These are phyloP conservation scores for Diaporthe sp. DNA, from an alignment of 2,329 filamentous ascomycete species.

Conservation along the genomic window DNA sequence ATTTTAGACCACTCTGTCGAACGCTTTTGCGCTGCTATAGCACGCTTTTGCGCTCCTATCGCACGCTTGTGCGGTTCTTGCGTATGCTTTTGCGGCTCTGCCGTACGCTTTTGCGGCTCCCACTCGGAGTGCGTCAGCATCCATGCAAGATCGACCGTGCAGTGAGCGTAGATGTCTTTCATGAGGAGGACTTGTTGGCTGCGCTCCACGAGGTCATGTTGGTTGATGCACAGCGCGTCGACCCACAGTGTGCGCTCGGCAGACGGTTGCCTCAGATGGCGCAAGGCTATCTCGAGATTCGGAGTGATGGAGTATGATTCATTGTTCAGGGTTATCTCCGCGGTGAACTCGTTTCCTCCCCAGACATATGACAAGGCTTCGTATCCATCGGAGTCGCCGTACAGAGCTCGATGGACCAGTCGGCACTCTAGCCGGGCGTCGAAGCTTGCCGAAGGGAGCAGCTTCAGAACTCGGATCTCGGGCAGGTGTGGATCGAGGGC, in stretches of 20 bases:
- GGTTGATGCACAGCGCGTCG: constrained; percentile 41
- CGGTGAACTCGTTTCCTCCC: constrained; percentile 24
- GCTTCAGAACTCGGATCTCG: constrained; percentile 38
- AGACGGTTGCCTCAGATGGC: constrained; percentile 26
- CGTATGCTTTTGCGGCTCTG: too few relatives aligned
- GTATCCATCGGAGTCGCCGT: constrained; percentile 29
- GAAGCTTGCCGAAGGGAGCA: constrained; percentile 29
- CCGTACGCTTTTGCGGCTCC: too few relatives aligned
- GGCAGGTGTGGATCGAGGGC: constrained; percentile 12
- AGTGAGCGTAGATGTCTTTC: constrained; percentile 49
- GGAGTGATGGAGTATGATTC: constrained; percentile 1
- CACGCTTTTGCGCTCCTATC: too few relatives aligned
- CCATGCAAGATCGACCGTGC: constrained; percentile 29
- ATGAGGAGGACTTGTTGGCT: constrained; percentile 44
- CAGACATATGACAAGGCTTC: constrained; percentile 41
- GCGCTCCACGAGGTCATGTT: constrained; percentile 37
- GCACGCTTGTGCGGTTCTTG: too few relatives aligned
- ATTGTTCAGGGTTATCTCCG: constrained; percentile 26
- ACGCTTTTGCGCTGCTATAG: too few relatives aligned
- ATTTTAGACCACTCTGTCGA: too few relatives aligned
- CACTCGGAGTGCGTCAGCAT: too few relatives aligned
- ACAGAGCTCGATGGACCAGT: not conserved
- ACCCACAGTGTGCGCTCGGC: constrained; percentile 35
- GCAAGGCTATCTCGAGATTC: constrained; percentile 36
- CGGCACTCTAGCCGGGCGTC: constrained; percentile 18